A percentile compares a stretch with the other conserved stretches of the same genome.
phyloP scores from a whole-genome alignment of 2,329 filamentous ascomycete species.

The Aureobasidium musti region DNA sequence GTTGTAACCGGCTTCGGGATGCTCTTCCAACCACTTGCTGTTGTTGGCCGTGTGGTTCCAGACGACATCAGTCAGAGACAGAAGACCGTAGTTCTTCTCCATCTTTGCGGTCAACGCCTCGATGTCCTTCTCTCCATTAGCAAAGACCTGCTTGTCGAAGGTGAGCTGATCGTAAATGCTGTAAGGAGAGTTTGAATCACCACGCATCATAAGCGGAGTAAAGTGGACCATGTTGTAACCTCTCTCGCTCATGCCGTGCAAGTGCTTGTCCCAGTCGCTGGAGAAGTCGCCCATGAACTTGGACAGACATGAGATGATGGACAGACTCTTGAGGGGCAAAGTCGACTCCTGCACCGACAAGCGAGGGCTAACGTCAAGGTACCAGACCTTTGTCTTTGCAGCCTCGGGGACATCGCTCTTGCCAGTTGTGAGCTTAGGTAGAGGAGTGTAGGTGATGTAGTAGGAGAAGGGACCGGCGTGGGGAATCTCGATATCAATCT shows the following conservation, averaged over 20 bases:
- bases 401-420: constrained; percentile 51
- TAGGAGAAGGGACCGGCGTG: constrained; percentile 87
- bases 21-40: constrained; percentile 88
- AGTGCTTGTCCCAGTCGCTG: constrained; percentile 83
- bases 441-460: constrained; percentile 86
- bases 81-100: constrained; percentile 78
- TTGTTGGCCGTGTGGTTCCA: constrained; percentile 98
- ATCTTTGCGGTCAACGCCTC: constrained; percentile 74
- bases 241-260: constrained; percentile 81
- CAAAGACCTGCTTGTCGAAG: constrained; percentile 82
- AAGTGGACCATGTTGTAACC: constrained; percentile 99
- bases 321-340: constrained; percentile 82
- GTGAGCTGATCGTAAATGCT: constrained; percentile 90
- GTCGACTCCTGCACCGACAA: constrained; percentile 72
- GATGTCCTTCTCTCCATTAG: constrained; percentile 80
- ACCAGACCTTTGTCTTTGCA: constrained; percentile 71
- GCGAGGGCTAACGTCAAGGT: constrained; percentile 88
- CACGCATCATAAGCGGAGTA: constrained; percentile 86
- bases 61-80: constrained; percentile 93
- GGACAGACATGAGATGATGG: constrained; percentile 89
- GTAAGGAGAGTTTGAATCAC: constrained; percentile 92
- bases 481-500: constrained; percentile 85
- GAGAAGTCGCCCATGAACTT: constrained; percentile 98
- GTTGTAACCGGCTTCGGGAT: constrained; percentile 96
- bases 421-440: constrained; percentile 72